Evolutionary conservation across 1,139 yeast genomes (phyloP).

Genomic region (Yamadazyma mexicana): DNA sequence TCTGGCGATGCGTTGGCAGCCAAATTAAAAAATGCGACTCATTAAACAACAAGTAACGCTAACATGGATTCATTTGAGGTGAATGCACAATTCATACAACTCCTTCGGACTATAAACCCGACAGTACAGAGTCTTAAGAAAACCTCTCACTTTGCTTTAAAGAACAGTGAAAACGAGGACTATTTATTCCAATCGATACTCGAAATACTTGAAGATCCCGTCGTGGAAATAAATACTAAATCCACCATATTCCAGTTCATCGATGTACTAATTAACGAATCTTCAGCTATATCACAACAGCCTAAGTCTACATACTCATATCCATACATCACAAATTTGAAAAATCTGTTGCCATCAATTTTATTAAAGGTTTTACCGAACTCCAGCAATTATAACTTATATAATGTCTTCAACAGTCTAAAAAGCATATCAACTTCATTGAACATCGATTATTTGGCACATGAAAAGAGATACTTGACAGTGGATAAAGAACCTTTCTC

Average conservation of each 20-base stretch:
- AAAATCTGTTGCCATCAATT: slow-evolving; percentile 44
- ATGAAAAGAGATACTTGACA: slow-evolving; percentile 26
- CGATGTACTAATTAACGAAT: slow-evolving; percentile 53
- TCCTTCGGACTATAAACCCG: slow-evolving; percentile 62
- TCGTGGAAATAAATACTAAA: slow-evolving; percentile 56
- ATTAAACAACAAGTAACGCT: not conserved
- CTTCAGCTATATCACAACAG: slow-evolving; percentile 32
- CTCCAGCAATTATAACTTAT: slow-evolving; percentile 49
- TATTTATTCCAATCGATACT: slow-evolving; percentile 71
- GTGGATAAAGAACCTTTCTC: slow-evolving; percentile 27
- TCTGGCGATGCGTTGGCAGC: not conserved
- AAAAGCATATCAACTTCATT: slow-evolving; percentile 38
- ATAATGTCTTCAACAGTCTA: slow-evolving; percentile 41
- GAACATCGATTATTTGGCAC: slow-evolving; percentile 30
- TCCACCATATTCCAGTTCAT: slow-evolving; percentile 69
- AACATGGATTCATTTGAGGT: slow-evolving; percentile 81
- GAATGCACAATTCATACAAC: slow-evolving; percentile 64
- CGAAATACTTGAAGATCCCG: slow-evolving; percentile 56
- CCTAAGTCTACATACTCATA: slow-evolving; percentile 29
- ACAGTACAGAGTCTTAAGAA: slow-evolving; percentile 55
- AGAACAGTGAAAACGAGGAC: slow-evolving; percentile 62
- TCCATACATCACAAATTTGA: slow-evolving; percentile 50
- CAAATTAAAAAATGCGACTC: slow-evolving; percentile 1
- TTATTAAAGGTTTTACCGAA: slow-evolving; percentile 54
- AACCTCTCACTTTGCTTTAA: slow-evolving; percentile 60